A percentile compares a stretch with the other conserved stretches of the same genome.
Evolutionary conservation across 2,329 filamentous ascomycete genomes (phyloP).

Genomic region (Keithomyces neogunnii): DNA sequence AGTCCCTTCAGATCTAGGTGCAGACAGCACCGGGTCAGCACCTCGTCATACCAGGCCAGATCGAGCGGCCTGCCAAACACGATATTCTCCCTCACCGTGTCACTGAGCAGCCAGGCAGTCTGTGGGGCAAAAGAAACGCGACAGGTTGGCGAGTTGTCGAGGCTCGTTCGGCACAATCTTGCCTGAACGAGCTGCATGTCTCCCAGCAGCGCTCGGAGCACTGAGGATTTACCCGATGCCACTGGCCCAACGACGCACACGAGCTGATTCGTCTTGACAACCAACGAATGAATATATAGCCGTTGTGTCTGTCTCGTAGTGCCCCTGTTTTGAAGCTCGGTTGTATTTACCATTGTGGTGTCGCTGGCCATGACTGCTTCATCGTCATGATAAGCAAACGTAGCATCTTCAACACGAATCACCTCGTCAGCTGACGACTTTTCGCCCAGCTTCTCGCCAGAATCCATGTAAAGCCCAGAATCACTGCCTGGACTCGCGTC

Average conservation of each 20-base stretch:
- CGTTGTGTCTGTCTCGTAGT: neutral
- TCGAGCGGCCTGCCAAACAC: conserved; percentile 48
- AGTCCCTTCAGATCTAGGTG: conserved; percentile 69
- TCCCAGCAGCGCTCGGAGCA: conserved; percentile 14
- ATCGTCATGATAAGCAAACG: conserved; percentile 12
- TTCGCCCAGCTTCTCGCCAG: neutral
- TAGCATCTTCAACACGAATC: conserved; percentile 10
- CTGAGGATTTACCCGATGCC: conserved; percentile 15
- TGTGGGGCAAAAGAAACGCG: conserved; percentile 6
- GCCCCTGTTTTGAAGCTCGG: neutral
- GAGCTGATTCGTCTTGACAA: conserved; percentile 3
- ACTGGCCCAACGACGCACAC: conserved; percentile 12
- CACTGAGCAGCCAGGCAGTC: conserved; percentile 22
- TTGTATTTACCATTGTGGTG: neutral
- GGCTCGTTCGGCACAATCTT: conserved; percentile 9
- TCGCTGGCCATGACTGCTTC: conserved; percentile 1
- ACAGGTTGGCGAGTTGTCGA: neutral
- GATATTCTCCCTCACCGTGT: conserved; percentile 44
- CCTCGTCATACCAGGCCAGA: conserved; percentile 51
- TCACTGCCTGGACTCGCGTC: neutral
- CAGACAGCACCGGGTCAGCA: conserved; percentile 57
- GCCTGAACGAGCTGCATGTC: conserved; percentile 15
- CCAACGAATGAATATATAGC: neutral
- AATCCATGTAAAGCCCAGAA: neutral
- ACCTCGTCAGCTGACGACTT: conserved; percentile 3